Base-by-base conservation (phyloP, 306 rosid species). In the Pueraria montana region DNA sequence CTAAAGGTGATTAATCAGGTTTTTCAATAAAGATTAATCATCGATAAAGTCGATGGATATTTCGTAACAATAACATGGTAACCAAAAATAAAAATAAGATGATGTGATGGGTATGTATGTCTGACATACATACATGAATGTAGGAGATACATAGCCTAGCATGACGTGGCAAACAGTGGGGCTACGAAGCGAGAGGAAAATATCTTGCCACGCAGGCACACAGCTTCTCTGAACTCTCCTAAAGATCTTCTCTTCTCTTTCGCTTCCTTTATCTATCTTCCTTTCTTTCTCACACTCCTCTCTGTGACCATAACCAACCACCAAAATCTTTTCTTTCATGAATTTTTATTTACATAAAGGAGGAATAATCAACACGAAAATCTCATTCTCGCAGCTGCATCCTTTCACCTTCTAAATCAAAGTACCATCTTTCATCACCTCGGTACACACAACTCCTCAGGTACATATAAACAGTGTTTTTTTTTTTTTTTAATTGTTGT, bases 141-240 rank as follows among this genome's bases (percentile, higher is more conserved):
- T 74, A 24, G 62, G 12, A 17, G 6, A 0, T 77, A 75, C 17
- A 12, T 48, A 24, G 50, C 0, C 3, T 0, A 42, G 21, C 77
- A 80, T 86, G 88, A 87, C 83, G 84, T 77, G 82, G n/a, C n/a
- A n/a, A n/a, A n/a, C n/a, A n/a, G n/a, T n/a, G n/a, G n/a, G n/a
- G n/a, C n/a, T 62, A 27, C 42, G 72, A 63, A 69, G 56, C 72
- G 61, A 26, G 77, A 72, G 84, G 70, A 72, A 84, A 84, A 84
- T 84, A 84, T 84, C 87, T 63, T 72, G 87, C 87, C 87, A 84
- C 87, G 87, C 62, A 38, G 5, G 78, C 80, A 63, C 80, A 27
- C 76, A 42, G 20, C 80, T 71, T 84, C 80, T 63, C 30, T 71
- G 8, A 18, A 17, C 86, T 34, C 83, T 21, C 10, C 18, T 12